A percentile compares a stretch with the other conserved stretches of the same genome.
Evolutionary conservation across 768 basidiomycete species (phyloP).

Genomic region (Dentipellis sp.): DNA sequence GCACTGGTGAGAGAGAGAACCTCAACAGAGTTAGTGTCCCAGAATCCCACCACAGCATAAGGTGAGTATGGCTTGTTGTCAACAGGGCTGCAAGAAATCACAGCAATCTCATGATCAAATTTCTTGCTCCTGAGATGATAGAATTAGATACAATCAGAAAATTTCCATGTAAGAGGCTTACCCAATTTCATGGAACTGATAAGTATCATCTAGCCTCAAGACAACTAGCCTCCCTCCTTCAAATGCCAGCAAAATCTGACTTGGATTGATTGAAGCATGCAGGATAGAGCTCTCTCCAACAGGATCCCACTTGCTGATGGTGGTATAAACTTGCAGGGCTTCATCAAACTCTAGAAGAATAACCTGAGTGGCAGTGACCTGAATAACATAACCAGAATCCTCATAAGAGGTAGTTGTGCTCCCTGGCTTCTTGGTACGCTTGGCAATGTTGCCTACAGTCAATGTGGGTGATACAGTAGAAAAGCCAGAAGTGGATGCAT

Average conservation of each 20-base stretch:
- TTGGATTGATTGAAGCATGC: conserved; percentile 55
- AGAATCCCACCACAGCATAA: conserved; percentile 60
- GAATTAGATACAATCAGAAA: background rate
- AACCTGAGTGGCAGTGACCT: conserved; percentile 57
- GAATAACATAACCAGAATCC: conserved; percentile 52
- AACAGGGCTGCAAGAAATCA: conserved; percentile 54
- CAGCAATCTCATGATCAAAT: conserved; percentile 47
- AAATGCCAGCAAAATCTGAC: conserved; percentile 35
- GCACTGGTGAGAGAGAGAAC: conserved; percentile 34
- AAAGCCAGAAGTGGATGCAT: conserved; percentile 34
- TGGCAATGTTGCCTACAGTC: conserved; percentile 48
- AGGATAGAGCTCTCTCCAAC: conserved; percentile 15
- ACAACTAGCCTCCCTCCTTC: background rate
- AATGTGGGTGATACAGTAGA: conserved; percentile 45
- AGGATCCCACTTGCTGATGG: conserved; percentile 31
- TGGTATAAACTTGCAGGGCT: conserved; percentile 30
- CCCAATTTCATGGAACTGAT: conserved; percentile 61
- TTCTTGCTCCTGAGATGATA: conserved; percentile 6
- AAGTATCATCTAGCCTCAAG: conserved; percentile 36
- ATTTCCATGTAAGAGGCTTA: conserved; percentile 32
- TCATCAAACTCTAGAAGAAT: conserved; percentile 48
- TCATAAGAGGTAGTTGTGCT: conserved; percentile 21
- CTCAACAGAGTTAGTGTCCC: conserved; percentile 58
- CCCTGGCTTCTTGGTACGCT: conserved; percentile 16
- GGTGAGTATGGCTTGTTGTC: conserved; percentile 40